Base-by-base conservation (phyloP, 768 basidiomycete genomes). In the Pholiota molesta region DNA sequence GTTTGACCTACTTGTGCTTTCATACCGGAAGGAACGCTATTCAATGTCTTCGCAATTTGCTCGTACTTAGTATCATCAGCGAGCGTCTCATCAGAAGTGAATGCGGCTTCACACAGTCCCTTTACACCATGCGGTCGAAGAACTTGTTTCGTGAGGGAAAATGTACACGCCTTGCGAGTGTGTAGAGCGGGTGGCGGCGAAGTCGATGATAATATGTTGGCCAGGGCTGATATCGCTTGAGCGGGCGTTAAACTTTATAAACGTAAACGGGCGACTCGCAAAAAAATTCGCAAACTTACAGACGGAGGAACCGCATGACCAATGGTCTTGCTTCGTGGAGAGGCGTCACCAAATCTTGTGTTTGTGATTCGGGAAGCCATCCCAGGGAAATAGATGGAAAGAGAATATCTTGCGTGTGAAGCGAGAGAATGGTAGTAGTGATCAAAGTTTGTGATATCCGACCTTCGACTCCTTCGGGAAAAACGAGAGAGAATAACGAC, bases 101-200 rank as follows among this genome's bases (percentile, higher is more conserved):
- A 88, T 1, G 93, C 76, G 10, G 90, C 89, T 10, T 81, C 79
- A 64, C 85, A 87, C 19, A 95, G 79, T 0, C 90, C 91, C 29
- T 78, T 79, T 1, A 94, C 79, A 1, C 94, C 94, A 23, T 86
- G 83, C 0, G 86, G 84, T 21, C 90, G 85, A 21, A 91, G 74
- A 10, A 95, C 73, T 69, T 93, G 91, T 60, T 83, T 81, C 65
- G 86, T 88, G 26, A 95, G 82, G 33, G 92, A 75, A n/a, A 79
- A 79, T 0, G 83, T 77, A 65, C 86, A 90, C 31, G 86, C 66
- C 67, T 81, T 89, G 42, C 82, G 81, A 35, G 86, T 81, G 68
- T 91, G 84, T 16, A 73, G 60, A 4, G 84, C 78, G 1, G 79
- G 77, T 1, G 75, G 70, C 0, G 78, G 75, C 11, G 77, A 71